These are phyloP conservation scores for Cucurbita moschata DNA, from an alignment of 306 rosid genomes.

Conservation along the genomic window DNA sequence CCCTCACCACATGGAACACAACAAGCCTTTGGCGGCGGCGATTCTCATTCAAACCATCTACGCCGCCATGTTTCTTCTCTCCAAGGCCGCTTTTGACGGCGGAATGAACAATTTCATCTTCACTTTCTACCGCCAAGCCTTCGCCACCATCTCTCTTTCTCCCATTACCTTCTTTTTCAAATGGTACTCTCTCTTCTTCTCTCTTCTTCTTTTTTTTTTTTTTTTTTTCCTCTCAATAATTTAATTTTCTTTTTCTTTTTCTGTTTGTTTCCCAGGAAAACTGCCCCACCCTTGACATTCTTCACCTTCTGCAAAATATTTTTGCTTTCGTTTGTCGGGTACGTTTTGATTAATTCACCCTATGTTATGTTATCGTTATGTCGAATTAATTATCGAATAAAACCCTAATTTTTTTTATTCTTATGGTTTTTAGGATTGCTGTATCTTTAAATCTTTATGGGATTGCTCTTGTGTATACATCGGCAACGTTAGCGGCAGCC, in stretches of 20 bases:
- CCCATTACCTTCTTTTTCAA: constrained; percentile 48
- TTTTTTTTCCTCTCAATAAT: neutral
- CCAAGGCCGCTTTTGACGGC: constrained; percentile 40
- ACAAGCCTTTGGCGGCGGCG: constrained; percentile 23
- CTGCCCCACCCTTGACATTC: constrained; percentile 48
- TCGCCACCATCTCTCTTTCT: constrained; percentile 32
- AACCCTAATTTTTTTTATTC: too few species aligned
- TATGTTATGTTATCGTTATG: too few species aligned
- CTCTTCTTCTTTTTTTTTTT: neutral
- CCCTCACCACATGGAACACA: neutral
- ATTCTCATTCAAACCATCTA: constrained; percentile 46
- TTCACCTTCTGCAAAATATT: constrained; percentile 57
- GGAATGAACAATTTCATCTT: constrained; percentile 75
- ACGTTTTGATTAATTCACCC: neutral
- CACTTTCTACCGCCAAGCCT: constrained; percentile 59
- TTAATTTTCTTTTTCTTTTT: neutral
- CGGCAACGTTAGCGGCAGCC: constrained; percentile 77
- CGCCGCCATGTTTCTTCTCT: constrained; percentile 26
- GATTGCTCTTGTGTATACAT: constrained; percentile 49
- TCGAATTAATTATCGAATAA: too few species aligned
- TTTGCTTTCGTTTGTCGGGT: constrained; percentile 52
- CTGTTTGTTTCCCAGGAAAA: constrained; percentile 32
- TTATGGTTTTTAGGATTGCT: constrained; percentile 33
- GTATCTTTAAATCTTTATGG: constrained; percentile 45
- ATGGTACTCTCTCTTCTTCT: constrained; percentile 12